Percentiles rank a stretch among this genome's conserved stretches.
Evolutionary conservation across 305 asterid species (phyloP).

Genomic region (Lippia alba): DNA sequence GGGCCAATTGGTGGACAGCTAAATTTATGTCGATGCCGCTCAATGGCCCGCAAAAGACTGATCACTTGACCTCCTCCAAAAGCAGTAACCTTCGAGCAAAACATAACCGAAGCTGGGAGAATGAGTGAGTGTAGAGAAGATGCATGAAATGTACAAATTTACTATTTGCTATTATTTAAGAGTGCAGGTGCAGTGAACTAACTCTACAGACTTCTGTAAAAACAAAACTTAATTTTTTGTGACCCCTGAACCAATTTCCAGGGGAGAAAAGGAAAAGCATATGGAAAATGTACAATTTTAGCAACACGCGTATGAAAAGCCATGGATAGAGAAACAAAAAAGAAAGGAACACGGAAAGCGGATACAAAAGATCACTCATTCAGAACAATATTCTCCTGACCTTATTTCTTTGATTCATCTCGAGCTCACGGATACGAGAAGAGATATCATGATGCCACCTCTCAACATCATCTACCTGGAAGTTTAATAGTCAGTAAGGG

Average conservation of each 20-base stretch:
- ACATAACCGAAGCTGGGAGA: conserved; percentile 26
- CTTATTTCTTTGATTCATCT: conserved; percentile 71
- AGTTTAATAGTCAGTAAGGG: conserved; percentile 4
- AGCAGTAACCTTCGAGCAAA: conserved; percentile 75
- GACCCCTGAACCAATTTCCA: too few species aligned
- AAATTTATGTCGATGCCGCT: conserved; percentile 71
- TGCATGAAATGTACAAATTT: conserved; percentile 25
- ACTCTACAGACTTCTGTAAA: conserved; percentile 11
- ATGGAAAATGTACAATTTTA: conserved; percentile 9
- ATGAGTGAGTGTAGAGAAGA: conserved; percentile 20
- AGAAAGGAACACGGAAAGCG: not conserved
- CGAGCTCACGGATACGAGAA: conserved; percentile 63
- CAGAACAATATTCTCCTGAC: conserved; percentile 39
- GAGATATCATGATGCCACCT: conserved; percentile 45
- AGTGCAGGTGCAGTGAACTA: conserved; percentile 8
- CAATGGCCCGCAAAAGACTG: conserved; percentile 74
- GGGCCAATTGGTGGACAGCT: conserved; percentile 93
- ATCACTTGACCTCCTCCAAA: conserved; percentile 83
- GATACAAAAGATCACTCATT: not conserved
- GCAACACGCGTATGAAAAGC: not conserved
- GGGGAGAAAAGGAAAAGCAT: not conserved
- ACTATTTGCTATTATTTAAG: conserved; percentile 5
- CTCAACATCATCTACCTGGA: conserved; percentile 67
- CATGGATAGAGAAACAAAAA: conserved; percentile 2
- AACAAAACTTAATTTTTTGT: conserved; percentile 17